Percentiles rank a stretch among this genome's conserved stretches.
These are phyloP conservation scores for Ustilago loliicola DNA, from an alignment of 1,284 basidiomycete species.

Conservation along the genomic window DNA sequence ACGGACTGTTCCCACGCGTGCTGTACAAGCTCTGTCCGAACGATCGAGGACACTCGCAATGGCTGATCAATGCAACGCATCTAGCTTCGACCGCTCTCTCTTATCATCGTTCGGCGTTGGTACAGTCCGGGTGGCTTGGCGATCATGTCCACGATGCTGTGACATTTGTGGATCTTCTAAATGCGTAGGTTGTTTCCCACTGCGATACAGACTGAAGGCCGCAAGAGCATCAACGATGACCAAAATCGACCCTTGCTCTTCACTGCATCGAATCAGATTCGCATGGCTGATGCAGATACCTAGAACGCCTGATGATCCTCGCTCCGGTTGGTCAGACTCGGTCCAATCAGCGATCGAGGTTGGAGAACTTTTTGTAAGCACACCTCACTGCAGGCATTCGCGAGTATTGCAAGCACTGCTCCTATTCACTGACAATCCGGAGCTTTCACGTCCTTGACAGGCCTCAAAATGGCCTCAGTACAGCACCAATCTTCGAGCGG, in stretches of 20 bases:
- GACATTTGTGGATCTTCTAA: slow-evolving; percentile 28
- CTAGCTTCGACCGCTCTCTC: slow-evolving; percentile 27
- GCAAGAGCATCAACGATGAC: neutral
- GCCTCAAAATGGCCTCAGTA: slow-evolving; percentile 20
- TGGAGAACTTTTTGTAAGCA: slow-evolving; percentile 28
- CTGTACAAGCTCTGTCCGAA: slow-evolving; percentile 20
- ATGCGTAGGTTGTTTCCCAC: slow-evolving; percentile 23
- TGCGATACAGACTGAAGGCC: neutral
- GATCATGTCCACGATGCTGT: slow-evolving; percentile 31
- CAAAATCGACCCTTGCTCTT: neutral
- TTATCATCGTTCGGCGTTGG: slow-evolving; percentile 21
- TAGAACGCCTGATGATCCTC: neutral
- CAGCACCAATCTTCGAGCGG: slow-evolving; percentile 8
- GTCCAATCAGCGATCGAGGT: slow-evolving; percentile 20
- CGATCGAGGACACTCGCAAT: slow-evolving; percentile 22
- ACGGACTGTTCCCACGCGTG: slow-evolving; percentile 40
- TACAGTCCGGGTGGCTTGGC: slow-evolving; percentile 30
- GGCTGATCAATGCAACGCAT: slow-evolving; percentile 22
- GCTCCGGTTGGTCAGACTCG: slow-evolving; percentile 2
- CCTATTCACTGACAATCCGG: neutral
- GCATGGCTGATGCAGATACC: slow-evolving; percentile 23
- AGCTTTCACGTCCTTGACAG: neutral
- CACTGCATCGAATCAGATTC: slow-evolving; percentile 13
- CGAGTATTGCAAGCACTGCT: too few species aligned
- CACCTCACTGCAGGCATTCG: too few species aligned